These are phyloP conservation scores for Botrytis byssoidea DNA, from an alignment of 2,329 filamentous ascomycete species.

Conservation along the genomic window DNA sequence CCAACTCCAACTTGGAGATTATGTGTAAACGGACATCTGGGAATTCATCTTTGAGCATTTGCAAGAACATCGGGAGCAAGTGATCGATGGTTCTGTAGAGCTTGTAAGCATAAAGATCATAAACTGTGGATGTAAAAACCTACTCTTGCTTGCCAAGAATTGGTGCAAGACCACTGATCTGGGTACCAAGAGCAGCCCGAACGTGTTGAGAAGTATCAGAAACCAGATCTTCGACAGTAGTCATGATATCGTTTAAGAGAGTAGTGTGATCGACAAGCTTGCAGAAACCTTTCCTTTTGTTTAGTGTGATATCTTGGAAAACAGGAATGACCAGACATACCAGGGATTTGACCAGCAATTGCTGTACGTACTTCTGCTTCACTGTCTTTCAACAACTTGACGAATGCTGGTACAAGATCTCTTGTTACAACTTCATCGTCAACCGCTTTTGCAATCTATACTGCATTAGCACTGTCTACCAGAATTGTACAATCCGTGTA, in stretches of 20 bases:
- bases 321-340: slow-evolving; percentile 42
- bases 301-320: slow-evolving; percentile 31
- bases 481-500: not conserved
- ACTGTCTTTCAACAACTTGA: slow-evolving; percentile 95
- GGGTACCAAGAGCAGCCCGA: slow-evolving; percentile 88
- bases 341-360: slow-evolving; percentile 93
- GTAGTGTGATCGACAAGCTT: slow-evolving; percentile 80
- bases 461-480: slow-evolving; percentile 25
- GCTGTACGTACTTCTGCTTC: slow-evolving; percentile 97
- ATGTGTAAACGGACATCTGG: slow-evolving; percentile 97
- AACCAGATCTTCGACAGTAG: slow-evolving; percentile 91
- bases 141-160: slow-evolving; percentile 98
- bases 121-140: slow-evolving; percentile 39
- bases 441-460: slow-evolving; percentile 92
- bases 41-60: slow-evolving; percentile 99
- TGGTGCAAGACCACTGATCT: slow-evolving; percentile 94
- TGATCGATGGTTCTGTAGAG: slow-evolving; percentile 81
- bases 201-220: slow-evolving; percentile 97
- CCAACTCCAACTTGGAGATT: slow-evolving; percentile 98
- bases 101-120: slow-evolving; percentile 28
- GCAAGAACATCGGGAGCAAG: slow-evolving; percentile 95
- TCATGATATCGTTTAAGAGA: slow-evolving; percentile 94
- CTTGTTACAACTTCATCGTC: slow-evolving; percentile 93
- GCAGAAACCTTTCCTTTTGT: slow-evolving; percentile 70
- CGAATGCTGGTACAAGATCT: slow-evolving; percentile 93